Conservation (phyloP, 805 yeast genomes). For the Candida maris region DNA sequence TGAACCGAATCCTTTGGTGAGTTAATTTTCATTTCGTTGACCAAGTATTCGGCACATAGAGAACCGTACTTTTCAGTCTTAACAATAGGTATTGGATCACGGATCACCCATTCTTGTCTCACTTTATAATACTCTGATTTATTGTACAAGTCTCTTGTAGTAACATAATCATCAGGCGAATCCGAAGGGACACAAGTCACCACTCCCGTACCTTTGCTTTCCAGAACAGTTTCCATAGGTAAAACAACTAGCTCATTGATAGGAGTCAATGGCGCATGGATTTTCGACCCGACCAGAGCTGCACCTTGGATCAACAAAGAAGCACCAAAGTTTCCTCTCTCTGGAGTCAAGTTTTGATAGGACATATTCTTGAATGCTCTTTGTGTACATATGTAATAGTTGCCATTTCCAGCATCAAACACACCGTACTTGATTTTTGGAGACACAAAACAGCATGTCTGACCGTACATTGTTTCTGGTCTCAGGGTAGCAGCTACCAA, state of each 20-base stretch:
- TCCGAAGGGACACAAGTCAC: conserved; percentile 99
- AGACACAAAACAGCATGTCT: conserved; percentile 95
- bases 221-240: conserved; percentile 97
- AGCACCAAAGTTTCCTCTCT: conserved; percentile 72
- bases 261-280: conserved; percentile 77
- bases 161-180: conserved; percentile 95
- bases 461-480: conserved; percentile 99
- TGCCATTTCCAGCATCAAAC: conserved; percentile 75
- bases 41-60: conserved; percentile 76
- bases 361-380: conserved; percentile 98
- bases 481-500: conserved; percentile 95
- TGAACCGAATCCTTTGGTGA: conserved; percentile 89
- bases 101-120: conserved; percentile 79
- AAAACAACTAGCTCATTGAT: conserved; percentile 71
- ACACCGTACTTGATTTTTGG: conserved; percentile 92
- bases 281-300: conserved; percentile 77
- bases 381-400: conserved; percentile 80
- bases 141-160: conserved; percentile 75
- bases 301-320: conserved; percentile 62
- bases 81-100: conserved; percentile 71
- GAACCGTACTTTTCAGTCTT: conserved; percentile 85
- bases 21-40: conserved; percentile 83
- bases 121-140: conserved; percentile 90
- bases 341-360: conserved; percentile 88
- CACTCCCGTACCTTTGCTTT: conserved; percentile 97